A percentile compares a stretch with the other conserved stretches of the same genome.
Conservation (phyloP, 2,329 filamentous ascomycete genomes). For the Corinectria fuckeliana region DNA sequence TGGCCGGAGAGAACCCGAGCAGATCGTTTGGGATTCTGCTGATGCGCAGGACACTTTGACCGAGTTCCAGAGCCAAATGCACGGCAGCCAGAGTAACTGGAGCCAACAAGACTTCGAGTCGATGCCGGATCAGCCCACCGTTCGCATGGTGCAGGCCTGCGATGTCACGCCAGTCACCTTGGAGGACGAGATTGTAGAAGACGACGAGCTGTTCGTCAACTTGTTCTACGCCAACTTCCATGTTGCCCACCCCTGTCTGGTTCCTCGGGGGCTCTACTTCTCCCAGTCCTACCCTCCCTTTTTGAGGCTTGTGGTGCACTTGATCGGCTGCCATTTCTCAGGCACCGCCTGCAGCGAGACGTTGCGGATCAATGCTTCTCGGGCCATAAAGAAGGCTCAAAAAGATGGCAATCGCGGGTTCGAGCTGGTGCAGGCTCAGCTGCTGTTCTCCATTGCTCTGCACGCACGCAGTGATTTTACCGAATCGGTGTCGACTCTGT, state of each 20-base stretch:
- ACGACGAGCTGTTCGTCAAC: conserved; percentile 25
- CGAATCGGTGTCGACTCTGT: not conserved
- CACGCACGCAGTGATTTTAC: conserved; percentile 1
- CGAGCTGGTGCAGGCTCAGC: conserved; percentile 7
- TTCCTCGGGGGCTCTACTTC: conserved; percentile 24
- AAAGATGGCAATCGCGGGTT: not conserved
- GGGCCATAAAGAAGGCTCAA: conserved; percentile 3
- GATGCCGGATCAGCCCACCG: not conserved
- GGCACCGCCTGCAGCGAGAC: conserved; percentile 19
- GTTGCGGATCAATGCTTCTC: not conserved
- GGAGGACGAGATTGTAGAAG: conserved; percentile 9
- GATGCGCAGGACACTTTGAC: not conserved
- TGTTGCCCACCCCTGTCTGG: conserved; percentile 27
- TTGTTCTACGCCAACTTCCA: conserved; percentile 35
- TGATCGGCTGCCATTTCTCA: conserved; percentile 30
- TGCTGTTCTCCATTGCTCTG: conserved; percentile 6
- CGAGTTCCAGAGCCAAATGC: not conserved
- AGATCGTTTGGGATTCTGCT: conserved; percentile 16
- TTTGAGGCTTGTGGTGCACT: conserved; percentile 28
- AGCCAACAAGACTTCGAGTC: not conserved
- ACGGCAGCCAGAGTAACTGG: not conserved
- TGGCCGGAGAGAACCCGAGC: not conserved
- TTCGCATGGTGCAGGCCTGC: not conserved
- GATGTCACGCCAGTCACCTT: not conserved
- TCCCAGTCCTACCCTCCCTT: conserved; percentile 15